phyloP scores from a whole-genome alignment of 1,139 yeast genomes.

The Candida sojae region DNA sequence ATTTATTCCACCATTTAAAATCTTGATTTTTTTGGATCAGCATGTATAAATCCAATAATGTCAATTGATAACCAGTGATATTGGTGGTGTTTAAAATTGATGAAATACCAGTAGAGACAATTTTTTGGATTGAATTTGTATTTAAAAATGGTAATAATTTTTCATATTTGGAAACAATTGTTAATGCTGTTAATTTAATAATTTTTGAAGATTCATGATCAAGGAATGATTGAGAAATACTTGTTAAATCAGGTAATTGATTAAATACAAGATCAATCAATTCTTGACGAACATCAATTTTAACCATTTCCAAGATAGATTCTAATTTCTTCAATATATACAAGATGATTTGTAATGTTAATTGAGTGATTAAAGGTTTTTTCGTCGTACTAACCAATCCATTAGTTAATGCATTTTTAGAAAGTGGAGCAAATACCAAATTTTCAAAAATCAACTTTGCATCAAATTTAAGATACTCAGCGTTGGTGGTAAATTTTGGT shows the following conservation, averaged over 20 bases:
- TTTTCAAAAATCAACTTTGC: conserved; percentile 44
- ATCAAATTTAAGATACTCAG: conserved; percentile 17
- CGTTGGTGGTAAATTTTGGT: conserved; percentile 29
- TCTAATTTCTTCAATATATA: conserved; percentile 56
- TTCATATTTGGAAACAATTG: conserved; percentile 25
- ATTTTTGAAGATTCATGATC: conserved; percentile 18
- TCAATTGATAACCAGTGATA: conserved; percentile 52
- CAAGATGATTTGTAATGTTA: conserved; percentile 61
- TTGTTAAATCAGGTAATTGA: conserved; percentile 30
- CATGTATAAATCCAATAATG: conserved; percentile 50
- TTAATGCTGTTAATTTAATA: conserved; percentile 27
- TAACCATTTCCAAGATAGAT: conserved; percentile 34
- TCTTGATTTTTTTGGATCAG: conserved; percentile 42
- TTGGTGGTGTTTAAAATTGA: conserved; percentile 17
- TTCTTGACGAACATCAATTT: conserved; percentile 29
- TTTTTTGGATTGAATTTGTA: conserved; percentile 9
- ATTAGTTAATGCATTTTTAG: conserved; percentile 57
- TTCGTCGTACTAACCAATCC: conserved; percentile 53
- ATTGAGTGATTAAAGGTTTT: conserved; percentile 59
- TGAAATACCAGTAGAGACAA: conserved; percentile 22
- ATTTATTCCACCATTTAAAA: conserved; percentile 68
- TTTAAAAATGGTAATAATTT: conserved; percentile 19
- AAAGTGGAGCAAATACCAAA: conserved; percentile 68
- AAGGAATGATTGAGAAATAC: conserved; percentile 20
- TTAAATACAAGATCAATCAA: conserved; percentile 29